Conservation (phyloP, 2,329 filamentous ascomycete species). For the Furcasterigmium furcatum region DNA sequence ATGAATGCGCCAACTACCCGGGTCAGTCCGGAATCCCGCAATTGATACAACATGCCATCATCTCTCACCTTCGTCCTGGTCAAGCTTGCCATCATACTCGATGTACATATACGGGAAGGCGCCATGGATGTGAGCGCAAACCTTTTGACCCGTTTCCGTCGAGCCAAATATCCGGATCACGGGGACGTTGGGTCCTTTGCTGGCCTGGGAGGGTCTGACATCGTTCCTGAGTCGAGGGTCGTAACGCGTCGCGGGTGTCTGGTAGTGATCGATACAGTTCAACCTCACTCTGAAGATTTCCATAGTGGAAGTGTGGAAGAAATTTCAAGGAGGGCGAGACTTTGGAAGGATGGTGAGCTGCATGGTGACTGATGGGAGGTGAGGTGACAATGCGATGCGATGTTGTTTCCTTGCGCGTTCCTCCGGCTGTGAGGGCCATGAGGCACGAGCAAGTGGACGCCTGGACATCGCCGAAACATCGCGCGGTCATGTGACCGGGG, state of each 20-base stretch:
- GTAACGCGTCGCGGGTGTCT: slow-evolving; percentile 72
- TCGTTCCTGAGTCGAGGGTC: slow-evolving; percentile 75
- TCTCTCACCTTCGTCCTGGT: slow-evolving; percentile 61
- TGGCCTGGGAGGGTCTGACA: slow-evolving; percentile 53
- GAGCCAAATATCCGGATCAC: slow-evolving; percentile 89
- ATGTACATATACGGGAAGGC: slow-evolving; percentile 95
- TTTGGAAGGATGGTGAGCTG: too few species aligned
- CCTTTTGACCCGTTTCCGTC: slow-evolving; percentile 91
- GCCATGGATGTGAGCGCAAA: slow-evolving; percentile 93
- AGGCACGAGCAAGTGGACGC: neutral
- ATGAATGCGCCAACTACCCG: slow-evolving; percentile 70
- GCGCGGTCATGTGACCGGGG: slow-evolving; percentile 14
- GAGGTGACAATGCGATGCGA: slow-evolving; percentile 1
- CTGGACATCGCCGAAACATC: slow-evolving; percentile 9
- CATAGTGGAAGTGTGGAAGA: slow-evolving; percentile 27
- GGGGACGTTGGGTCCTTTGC: slow-evolving; percentile 71
- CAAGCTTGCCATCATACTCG: slow-evolving; percentile 72
- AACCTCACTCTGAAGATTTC: slow-evolving; percentile 85
- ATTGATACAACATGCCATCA: neutral
- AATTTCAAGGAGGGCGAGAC: slow-evolving; percentile 6
- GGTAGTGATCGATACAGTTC: slow-evolving; percentile 96
- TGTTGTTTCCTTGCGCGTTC: neutral
- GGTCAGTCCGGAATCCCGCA: too few species aligned
- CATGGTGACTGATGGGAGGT: slow-evolving; percentile 2
- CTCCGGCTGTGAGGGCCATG: too few species aligned